These are phyloP conservation scores for Fusarium nanum DNA, from an alignment of 2,329 filamentous ascomycete genomes.

Conservation along the genomic window DNA sequence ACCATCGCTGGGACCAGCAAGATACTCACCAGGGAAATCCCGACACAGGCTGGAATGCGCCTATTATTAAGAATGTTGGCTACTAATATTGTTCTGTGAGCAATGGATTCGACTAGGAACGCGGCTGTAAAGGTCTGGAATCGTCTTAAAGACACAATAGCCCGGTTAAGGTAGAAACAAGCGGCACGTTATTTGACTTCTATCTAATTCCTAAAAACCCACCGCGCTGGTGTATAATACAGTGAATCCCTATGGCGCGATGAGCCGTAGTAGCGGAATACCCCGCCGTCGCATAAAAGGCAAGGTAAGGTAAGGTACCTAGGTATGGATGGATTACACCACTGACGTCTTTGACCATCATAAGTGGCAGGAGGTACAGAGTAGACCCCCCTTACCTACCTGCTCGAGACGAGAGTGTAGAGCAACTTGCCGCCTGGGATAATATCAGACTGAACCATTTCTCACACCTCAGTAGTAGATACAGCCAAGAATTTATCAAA, in stretches of 20 bases:
- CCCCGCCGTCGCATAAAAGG: slow-evolving; percentile 22
- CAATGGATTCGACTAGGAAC: not conserved
- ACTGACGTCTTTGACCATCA: slow-evolving; percentile 15
- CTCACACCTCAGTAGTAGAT: not conserved
- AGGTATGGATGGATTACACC: slow-evolving; percentile 33
- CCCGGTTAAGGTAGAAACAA: not conserved
- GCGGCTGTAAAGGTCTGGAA: not conserved
- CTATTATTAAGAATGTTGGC: slow-evolving; percentile 17
- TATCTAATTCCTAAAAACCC: not conserved
- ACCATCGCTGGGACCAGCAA: not conserved
- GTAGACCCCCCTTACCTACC: not conserved
- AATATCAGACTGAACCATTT: not conserved
- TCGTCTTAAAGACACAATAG: not conserved
- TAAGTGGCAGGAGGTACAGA: not conserved
- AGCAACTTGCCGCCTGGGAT: not conserved
- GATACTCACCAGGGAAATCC: not conserved
- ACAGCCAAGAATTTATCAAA: not conserved
- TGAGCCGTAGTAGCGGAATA: not conserved
- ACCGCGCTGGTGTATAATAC: not conserved
- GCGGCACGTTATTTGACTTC: not conserved
- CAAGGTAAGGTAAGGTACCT: no score
- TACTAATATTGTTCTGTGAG: not conserved
- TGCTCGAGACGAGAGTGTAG: not conserved
- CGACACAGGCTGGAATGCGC: slow-evolving; percentile 11
- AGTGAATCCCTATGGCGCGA: slow-evolving; percentile 18